Conservation (phyloP, 306 rosid genomes). For the Cucurbita maxima region DNA sequence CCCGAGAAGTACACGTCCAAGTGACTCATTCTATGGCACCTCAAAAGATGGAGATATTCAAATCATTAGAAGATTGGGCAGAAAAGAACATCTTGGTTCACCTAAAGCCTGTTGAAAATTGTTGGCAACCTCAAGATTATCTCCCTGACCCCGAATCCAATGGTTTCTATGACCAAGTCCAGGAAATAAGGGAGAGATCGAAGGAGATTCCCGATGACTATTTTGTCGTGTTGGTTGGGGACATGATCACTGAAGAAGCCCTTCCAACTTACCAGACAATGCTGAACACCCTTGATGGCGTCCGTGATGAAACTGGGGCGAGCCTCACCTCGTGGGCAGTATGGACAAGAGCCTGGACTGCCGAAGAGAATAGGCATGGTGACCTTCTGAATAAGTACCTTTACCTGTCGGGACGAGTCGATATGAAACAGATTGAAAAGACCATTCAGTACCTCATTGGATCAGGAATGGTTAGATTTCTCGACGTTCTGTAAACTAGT, state of each 20-base stretch:
- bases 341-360: conserved; percentile 49
- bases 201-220: conserved; percentile 43
- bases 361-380: conserved; percentile 50
- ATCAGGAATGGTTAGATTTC: conserved; percentile 42
- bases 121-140: conserved; percentile 55
- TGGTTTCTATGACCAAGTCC: conserved; percentile 40
- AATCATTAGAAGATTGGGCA: conserved; percentile 39
- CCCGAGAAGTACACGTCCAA: conserved; percentile 27
- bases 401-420: conserved; percentile 42
- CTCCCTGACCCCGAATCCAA: conserved; percentile 37
- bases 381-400: conserved; percentile 45
- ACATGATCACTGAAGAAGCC: conserved; percentile 50
- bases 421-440: conserved; percentile 43
- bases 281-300: conserved; percentile 45
- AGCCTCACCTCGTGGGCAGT: conserved; percentile 37
- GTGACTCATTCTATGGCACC: conserved; percentile 48
- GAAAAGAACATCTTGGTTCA: conserved; percentile 32
- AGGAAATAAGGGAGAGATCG: conserved; percentile 39
- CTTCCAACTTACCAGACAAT: conserved; percentile 51
- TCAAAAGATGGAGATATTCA: conserved; percentile 36
- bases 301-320: conserved; percentile 43
- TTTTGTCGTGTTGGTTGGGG: conserved; percentile 39
- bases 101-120: conserved; percentile 39
- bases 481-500: not conserved
- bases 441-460: conserved; percentile 42